Percentiles rank a stretch among this genome's conserved stretches.
These are phyloP conservation scores for Trichophyton schoenleinii DNA, from an alignment of 2,329 filamentous ascomycete genomes.

Conservation along the genomic window DNA sequence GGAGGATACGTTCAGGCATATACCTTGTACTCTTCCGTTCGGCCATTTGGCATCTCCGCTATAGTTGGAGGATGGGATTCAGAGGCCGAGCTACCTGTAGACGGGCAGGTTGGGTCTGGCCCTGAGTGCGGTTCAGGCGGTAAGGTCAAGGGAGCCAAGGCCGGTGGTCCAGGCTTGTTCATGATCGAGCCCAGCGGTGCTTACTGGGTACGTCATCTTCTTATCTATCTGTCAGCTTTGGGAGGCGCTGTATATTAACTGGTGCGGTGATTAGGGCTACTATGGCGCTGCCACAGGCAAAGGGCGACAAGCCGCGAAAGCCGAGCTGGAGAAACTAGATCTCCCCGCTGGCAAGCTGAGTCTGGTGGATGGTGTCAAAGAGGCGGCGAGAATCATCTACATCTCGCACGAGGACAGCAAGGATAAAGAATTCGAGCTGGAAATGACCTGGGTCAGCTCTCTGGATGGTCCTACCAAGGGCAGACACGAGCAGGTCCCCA, in stretches of 20 bases:
- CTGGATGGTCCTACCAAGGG: conserved; percentile 80
- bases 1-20: conserved; percentile 94
- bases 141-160: conserved; percentile 60
- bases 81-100: conserved; percentile 70
- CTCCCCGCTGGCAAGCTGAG: conserved; percentile 64
- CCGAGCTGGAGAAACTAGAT: conserved; percentile 95
- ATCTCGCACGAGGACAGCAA: conserved; percentile 97
- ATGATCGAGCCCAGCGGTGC: conserved; percentile 97
- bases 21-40: conserved; percentile 92
- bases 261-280: conserved; percentile 52
- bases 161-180: conserved; percentile 87
- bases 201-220: conserved; percentile 59
- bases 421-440: conserved; percentile 98
- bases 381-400: conserved; percentile 94
- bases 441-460: conserved; percentile 96
- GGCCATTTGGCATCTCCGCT: conserved; percentile 90
- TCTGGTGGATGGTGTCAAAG: conserved; percentile 79
- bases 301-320: conserved; percentile 90
- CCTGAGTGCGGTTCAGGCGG: conserved; percentile 70
- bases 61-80: conserved; percentile 92
- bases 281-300: conserved; percentile 96
- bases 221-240: not conserved
- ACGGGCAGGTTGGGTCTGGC: conserved; percentile 77
- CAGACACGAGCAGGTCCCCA: conserved; percentile 83
- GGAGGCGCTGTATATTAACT: conserved; percentile 15